Conservation (phyloP, 2,329 filamentous ascomycete genomes). For the Chalaropsis thielavioides region DNA sequence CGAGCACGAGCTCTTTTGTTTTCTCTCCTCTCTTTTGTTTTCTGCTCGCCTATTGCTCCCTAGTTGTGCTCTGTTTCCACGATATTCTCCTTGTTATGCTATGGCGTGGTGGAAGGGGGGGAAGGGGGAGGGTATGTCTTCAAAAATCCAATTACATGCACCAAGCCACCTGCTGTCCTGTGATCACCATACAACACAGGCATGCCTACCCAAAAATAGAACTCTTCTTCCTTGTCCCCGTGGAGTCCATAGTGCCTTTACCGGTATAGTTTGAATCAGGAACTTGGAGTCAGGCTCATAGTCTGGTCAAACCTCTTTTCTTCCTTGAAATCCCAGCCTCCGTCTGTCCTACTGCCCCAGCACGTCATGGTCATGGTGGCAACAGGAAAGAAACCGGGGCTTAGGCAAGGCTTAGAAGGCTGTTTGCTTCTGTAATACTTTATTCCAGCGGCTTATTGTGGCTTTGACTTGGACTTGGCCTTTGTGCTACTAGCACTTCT, state of each 20-base stretch:
- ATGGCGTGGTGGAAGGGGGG: background rate
- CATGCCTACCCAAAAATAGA: background rate
- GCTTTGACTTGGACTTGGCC: background rate
- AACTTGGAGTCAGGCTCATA: background rate
- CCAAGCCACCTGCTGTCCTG: background rate
- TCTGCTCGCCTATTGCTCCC: background rate
- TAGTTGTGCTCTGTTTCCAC: background rate
- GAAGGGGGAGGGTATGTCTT: background rate
- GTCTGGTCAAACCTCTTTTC: background rate
- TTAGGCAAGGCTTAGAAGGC: background rate
- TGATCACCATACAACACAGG: background rate
- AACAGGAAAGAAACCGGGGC: background rate
- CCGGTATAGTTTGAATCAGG: constrained; percentile 1
- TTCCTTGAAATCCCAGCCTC: constrained; percentile 1
- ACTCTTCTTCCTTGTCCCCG: background rate
- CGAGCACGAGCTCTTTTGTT: background rate
- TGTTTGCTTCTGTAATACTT: background rate
- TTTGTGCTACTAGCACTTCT: background rate
- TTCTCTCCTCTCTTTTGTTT: background rate
- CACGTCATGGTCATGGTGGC: constrained; percentile 5
- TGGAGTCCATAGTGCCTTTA: background rate
- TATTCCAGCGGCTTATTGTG: background rate
- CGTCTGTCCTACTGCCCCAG: background rate
- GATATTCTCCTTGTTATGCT: background rate
- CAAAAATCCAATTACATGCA: background rate